Evolutionary conservation across 2,329 filamentous ascomycete genomes (phyloP).

Genomic region (Penicillium sp.): DNA sequence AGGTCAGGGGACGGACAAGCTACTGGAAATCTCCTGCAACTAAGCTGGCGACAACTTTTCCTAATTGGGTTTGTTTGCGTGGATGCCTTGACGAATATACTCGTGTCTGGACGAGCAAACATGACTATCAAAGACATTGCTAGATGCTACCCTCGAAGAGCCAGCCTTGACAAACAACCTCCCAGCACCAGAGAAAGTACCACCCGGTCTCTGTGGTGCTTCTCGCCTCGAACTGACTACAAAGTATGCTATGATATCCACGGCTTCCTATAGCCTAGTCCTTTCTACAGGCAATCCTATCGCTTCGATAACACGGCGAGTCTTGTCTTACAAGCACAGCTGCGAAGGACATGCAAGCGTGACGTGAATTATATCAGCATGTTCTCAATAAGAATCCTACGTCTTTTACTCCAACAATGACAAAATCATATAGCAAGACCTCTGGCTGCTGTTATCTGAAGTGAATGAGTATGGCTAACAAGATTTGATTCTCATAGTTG

Average conservation of each 20-base stretch:
- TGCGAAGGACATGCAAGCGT: background rate
- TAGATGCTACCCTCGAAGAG: background rate
- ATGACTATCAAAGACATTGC: background rate
- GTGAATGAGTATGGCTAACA: background rate
- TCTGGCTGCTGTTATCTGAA: background rate
- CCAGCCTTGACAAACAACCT: background rate
- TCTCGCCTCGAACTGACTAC: background rate
- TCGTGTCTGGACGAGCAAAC: background rate
- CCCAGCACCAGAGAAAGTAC: too few species aligned
- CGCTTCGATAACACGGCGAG: too few species aligned
- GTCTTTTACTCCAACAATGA: background rate
- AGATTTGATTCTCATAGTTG: background rate
- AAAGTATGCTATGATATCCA: background rate
- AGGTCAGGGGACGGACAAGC: background rate
- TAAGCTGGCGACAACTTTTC: background rate
- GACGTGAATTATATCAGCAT: background rate
- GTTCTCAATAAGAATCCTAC: background rate
- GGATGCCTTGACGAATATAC: background rate
- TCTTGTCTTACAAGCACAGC: too few species aligned
- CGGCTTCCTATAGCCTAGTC: background rate
- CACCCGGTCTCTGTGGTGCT: background rate
- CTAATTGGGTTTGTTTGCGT: background rate
- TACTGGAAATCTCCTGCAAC: background rate
- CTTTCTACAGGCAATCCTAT: background rate
- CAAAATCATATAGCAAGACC: background rate